Evolutionary conservation across 1,139 yeast species (phyloP).

Genomic region (Nadsonia commutata): DNA sequence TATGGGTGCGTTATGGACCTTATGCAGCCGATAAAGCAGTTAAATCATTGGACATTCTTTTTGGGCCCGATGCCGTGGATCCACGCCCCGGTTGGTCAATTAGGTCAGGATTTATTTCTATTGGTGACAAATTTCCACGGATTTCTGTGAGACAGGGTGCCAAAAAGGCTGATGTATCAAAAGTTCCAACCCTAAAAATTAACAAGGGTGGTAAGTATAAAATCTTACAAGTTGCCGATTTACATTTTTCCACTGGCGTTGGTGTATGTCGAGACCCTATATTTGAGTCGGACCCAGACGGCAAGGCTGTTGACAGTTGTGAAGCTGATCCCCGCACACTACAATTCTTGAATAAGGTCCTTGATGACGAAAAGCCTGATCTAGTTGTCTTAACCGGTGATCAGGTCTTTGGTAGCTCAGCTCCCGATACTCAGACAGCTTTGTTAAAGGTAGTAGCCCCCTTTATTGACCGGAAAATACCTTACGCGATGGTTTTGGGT

Average conservation of each 20-base stretch:
- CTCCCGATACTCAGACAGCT: conserved; percentile 71
- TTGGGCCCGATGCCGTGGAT: conserved; percentile 59
- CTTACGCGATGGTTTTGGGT: conserved; percentile 71
- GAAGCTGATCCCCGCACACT: conserved; percentile 62
- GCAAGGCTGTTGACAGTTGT: conserved; percentile 31
- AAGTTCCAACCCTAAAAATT: conserved; percentile 25
- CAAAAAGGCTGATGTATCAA: conserved; percentile 19
- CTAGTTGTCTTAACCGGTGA: conserved; percentile 79
- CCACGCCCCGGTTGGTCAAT: conserved; percentile 64
- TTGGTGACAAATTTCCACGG: conserved; percentile 17
- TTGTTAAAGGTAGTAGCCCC: conserved; percentile 66
- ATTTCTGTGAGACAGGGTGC: conserved; percentile 25
- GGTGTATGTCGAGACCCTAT: conserved; percentile 40
- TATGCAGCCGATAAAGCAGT: conserved; percentile 23
- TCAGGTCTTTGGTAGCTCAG: conserved; percentile 54
- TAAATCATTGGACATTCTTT: conserved; percentile 45
- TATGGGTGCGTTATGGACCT: conserved; percentile 37
- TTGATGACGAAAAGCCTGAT: conserved; percentile 66
- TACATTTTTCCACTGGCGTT: conserved; percentile 65
- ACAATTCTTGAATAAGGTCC: conserved; percentile 41
- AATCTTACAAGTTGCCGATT: conserved; percentile 72
- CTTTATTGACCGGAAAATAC: conserved; percentile 47
- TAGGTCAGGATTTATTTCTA: conserved; percentile 19
- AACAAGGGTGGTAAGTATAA: conserved; percentile 39
- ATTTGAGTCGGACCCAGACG: too few relatives aligned